Evolutionary conservation across 768 basidiomycete species (phyloP), one percentile per base, ranked within the genome.

Genomic region (Hygrophoropsis aurantiaca): DNA sequence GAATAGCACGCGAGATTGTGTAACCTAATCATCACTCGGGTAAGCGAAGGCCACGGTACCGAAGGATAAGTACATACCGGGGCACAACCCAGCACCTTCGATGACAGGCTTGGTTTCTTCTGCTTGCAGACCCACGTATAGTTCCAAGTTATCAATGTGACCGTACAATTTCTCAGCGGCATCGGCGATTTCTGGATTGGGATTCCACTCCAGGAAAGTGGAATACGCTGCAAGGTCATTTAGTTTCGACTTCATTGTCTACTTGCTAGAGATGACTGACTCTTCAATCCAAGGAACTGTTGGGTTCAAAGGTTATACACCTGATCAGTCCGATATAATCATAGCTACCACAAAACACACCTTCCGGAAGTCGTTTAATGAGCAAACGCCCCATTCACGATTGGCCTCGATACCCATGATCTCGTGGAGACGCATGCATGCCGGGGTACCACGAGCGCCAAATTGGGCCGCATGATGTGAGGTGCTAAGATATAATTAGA

Each of bases 371-470:
- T 92, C 90, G 52, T 93, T 93, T 51, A 93, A 61, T 2, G 85
- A 83, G 60, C 90, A 92, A 16, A 85, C 82, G 39, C 89, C 90
- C 90, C 90, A 94, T 18, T 59, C 53, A 24, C 90, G 78, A 58
- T 79, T 85, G 47, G 84, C 74, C 55, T 87, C 81, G 38, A 93
- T 91, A 34, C 88, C 88, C 87, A 93, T 86, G 33, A 91, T 73
- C 60, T 94, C 91, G 51, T 90, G 79, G 20, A 90, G 58, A 35
- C 77, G 81, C 84, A 92, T 87, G 39, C 77, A 64, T n/a, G 64
- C 74, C 39, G 90, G 90, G 2, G 86, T 90, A 5, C 85, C 81
- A 16, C 86, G 80, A 18, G 90, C 90, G 46, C 85, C 72, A 69
- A 91, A 92, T 13, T 82, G 74, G 42, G 71, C 82, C 8, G 89